A percentile compares a stretch with the other conserved stretches of the same genome.
These are phyloP conservation scores for Boletus mariae DNA, from an alignment of 1,284 basidiomycete species.

Conservation along the genomic window DNA sequence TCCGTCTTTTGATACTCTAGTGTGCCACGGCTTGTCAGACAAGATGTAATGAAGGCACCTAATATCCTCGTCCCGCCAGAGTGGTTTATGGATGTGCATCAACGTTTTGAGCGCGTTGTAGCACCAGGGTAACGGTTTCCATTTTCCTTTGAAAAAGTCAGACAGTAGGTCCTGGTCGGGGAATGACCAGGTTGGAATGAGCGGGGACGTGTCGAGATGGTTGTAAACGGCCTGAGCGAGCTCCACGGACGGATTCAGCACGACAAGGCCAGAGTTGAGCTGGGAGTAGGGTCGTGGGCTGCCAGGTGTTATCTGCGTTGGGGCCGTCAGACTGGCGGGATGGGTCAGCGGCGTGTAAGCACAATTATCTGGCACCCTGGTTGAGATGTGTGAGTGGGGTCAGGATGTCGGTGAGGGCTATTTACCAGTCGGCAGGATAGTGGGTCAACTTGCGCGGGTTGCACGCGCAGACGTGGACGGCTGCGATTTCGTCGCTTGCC, in stretches of 20 bases:
- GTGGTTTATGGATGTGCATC: slow-evolving; percentile 57
- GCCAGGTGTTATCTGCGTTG: slow-evolving; percentile 43
- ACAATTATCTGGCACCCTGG: slow-evolving; percentile 87
- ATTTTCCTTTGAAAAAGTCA: slow-evolving; percentile 72
- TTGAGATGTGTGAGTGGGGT: slow-evolving; percentile 7
- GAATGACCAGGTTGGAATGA: slow-evolving; percentile 72
- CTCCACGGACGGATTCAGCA: slow-evolving; percentile 72
- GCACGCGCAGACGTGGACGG: slow-evolving; percentile 88
- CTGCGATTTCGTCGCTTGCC: slow-evolving; percentile 73
- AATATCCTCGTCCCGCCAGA: slow-evolving; percentile 80
- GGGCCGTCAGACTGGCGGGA: slow-evolving; percentile 46
- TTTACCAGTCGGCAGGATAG: slow-evolving; percentile 89
- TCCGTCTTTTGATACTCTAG: slow-evolving; percentile 34
- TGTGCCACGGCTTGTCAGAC: slow-evolving; percentile 73
- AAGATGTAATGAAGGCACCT: slow-evolving; percentile 75
- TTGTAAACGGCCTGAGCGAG: slow-evolving; percentile 52
- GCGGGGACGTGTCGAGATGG: slow-evolving; percentile 66
- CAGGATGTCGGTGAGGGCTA: slow-evolving; percentile 1
- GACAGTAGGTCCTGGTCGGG: slow-evolving; percentile 93
- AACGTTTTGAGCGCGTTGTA: slow-evolving; percentile 88
- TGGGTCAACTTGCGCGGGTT: slow-evolving; percentile 82
- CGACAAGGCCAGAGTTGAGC: slow-evolving; percentile 87
- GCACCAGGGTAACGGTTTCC: slow-evolving; percentile 73
- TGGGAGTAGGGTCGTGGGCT: slow-evolving; percentile 73
- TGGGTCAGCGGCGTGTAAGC: slow-evolving; percentile 65